A percentile compares a stretch with the other conserved stretches of the same genome.
These are phyloP conservation scores for Colletotrichum graminicola DNA, from an alignment of 2,329 filamentous ascomycete species.

Conservation along the genomic window DNA sequence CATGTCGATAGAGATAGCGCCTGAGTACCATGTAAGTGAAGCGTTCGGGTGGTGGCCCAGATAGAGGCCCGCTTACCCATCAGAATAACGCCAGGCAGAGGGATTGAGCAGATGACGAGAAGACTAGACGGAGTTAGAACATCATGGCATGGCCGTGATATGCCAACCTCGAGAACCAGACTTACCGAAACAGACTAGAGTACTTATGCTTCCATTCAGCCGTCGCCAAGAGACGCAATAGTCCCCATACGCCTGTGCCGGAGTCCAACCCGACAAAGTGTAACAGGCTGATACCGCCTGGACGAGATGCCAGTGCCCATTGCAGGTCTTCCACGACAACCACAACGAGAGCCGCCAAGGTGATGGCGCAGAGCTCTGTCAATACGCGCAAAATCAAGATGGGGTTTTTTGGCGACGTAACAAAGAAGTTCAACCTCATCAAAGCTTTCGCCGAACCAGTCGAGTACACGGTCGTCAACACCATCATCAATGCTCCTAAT, in stretches of 20 bases:
- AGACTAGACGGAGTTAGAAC: slow-evolving; percentile 16
- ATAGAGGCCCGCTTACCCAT: slow-evolving; percentile 19
- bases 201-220: slow-evolving; percentile 38
- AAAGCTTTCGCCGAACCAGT: slow-evolving; percentile 34
- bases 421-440: slow-evolving; percentile 35
- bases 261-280: slow-evolving; percentile 36
- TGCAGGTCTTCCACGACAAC: slow-evolving; percentile 37
- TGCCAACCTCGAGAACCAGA: not conserved
- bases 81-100: slow-evolving; percentile 30
- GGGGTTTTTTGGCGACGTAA: slow-evolving; percentile 27
- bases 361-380: slow-evolving; percentile 32
- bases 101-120: slow-evolving; percentile 33
- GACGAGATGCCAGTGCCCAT: slow-evolving; percentile 37
- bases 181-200: slow-evolving; percentile 36
- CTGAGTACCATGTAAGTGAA: not conserved
- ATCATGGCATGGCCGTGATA: not conserved
- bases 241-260: slow-evolving; percentile 35
- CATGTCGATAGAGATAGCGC: slow-evolving; percentile 30
- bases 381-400: slow-evolving; percentile 31
- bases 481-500: slow-evolving; percentile 24
- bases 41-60: not conserved
- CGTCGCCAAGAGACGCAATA: slow-evolving; percentile 29
- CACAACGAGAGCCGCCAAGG: slow-evolving; percentile 24
- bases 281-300: slow-evolving; percentile 26
- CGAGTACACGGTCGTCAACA: slow-evolving; percentile 35